Percentiles rank a stretch among this genome's conserved stretches.
These are phyloP conservation scores for Begonia loranthoides DNA, from an alignment of 306 rosid species.

Conservation along the genomic window DNA sequence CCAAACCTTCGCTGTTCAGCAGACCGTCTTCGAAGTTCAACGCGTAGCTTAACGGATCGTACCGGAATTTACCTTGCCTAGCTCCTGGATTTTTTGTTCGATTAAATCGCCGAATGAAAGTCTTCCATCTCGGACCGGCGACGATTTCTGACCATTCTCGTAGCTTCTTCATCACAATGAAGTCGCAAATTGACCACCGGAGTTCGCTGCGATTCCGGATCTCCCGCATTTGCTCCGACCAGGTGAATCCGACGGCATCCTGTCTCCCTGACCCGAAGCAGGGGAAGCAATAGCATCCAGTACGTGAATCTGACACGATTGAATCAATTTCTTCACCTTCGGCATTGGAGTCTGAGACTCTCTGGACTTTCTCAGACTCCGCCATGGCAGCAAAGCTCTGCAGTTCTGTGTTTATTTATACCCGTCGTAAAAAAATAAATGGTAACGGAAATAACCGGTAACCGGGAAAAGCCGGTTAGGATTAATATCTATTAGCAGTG, in stretches of 20 bases:
- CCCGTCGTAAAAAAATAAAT: too few relatives aligned
- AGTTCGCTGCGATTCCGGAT: slow-evolving; percentile 12
- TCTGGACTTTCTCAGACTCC: slow-evolving; percentile 11
- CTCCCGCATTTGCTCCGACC: slow-evolving; percentile 52
- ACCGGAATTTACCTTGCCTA: slow-evolving; percentile 47
- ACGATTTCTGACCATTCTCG: slow-evolving; percentile 81
- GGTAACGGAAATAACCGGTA: too few relatives aligned
- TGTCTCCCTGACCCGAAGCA: slow-evolving; percentile 33
- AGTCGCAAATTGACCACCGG: slow-evolving; percentile 50
- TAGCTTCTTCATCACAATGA: slow-evolving; percentile 39
- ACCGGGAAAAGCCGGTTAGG: too few relatives aligned
- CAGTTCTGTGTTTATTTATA: too few relatives aligned
- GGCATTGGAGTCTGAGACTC: slow-evolving; percentile 26
- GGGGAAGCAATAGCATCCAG: slow-evolving; percentile 48
- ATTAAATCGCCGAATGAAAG: slow-evolving; percentile 58
- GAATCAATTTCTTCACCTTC: slow-evolving; percentile 14
- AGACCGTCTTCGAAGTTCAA: slow-evolving; percentile 66
- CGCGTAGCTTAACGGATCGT: slow-evolving; percentile 67
- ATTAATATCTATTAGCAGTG: too few relatives aligned
- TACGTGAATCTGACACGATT: slow-evolving; percentile 19
- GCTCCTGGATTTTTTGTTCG: slow-evolving; percentile 22
- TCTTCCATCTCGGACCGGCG: slow-evolving; percentile 86
- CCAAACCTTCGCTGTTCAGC: slow-evolving; percentile 21
- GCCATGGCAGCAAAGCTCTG: slow-evolving; percentile 3
- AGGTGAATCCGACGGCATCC: slow-evolving; percentile 14